Conservation (phyloP, 495 filamentous ascomycete genomes). For the Lentithecium fluviatile region DNA sequence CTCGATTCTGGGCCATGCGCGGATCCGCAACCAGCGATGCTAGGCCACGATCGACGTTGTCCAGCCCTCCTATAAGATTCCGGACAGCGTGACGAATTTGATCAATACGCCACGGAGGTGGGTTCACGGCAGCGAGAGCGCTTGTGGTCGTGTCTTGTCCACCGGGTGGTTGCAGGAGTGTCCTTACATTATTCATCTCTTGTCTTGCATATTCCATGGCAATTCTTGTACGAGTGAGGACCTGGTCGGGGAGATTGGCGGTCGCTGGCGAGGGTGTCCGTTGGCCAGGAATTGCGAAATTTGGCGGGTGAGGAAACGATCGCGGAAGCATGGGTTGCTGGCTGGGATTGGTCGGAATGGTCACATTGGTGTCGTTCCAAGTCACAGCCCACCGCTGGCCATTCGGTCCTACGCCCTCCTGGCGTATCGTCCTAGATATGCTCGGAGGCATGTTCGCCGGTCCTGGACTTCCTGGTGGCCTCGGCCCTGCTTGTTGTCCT, state of each 20-base stretch:
- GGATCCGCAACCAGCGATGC: constrained; percentile 24
- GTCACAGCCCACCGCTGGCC: constrained; percentile 36
- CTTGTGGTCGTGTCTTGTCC: not conserved
- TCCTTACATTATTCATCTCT: constrained; percentile 32
- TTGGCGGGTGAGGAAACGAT: constrained; percentile 26
- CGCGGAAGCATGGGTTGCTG: constrained; percentile 23
- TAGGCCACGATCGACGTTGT: constrained; percentile 20
- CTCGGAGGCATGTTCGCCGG: constrained; percentile 6
- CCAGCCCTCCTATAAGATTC: constrained; percentile 13
- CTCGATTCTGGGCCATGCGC: constrained; percentile 16
- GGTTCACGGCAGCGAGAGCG: not conserved
- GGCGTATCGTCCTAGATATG: constrained; percentile 28
- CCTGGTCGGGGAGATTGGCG: not conserved
- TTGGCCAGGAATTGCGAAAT: not conserved
- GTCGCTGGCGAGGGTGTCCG: constrained; percentile 6
- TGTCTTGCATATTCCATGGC: constrained; percentile 17
- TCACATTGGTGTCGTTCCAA: constrained; percentile 31
- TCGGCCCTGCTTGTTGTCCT: constrained; percentile 26
- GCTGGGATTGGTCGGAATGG: constrained; percentile 1
- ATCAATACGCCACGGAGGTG: constrained; percentile 21
- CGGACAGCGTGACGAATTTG: constrained; percentile 17
- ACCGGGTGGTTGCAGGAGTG: constrained; percentile 11
- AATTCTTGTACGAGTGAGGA: constrained; percentile 3
- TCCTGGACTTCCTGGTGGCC: constrained; percentile 9
- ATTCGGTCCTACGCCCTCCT: constrained; percentile 35